Conservation (phyloP, 164 flowering plant genomes). For the Vitis riparia region DNA sequence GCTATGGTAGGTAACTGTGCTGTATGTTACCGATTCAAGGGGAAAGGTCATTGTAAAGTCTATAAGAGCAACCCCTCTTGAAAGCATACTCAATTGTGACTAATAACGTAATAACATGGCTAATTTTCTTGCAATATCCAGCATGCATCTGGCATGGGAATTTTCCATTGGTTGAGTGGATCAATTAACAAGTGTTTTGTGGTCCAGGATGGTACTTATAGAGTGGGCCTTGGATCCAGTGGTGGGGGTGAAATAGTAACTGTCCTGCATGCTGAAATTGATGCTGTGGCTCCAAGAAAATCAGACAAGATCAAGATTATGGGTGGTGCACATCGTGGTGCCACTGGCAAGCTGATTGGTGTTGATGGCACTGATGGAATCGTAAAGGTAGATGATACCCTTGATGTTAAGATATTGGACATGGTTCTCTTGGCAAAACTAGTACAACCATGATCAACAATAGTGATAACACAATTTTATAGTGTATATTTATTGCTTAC, state of each 20-base stretch:
- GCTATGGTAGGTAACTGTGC: too few species aligned
- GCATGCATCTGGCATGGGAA: neutral
- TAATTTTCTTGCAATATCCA: neutral
- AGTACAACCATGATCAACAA: constrained; percentile 35
- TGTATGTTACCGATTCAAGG: too few species aligned
- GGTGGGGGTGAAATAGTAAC: constrained; percentile 68
- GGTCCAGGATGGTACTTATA: constrained; percentile 85
- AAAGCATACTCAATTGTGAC: too few species aligned
- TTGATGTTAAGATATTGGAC: constrained; percentile 93
- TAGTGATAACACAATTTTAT: neutral
- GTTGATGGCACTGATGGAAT: constrained; percentile 94
- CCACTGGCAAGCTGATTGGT: constrained; percentile 89
- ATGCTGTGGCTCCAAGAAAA: constrained; percentile 73
- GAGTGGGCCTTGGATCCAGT: constrained; percentile 65
- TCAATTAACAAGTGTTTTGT: constrained; percentile 1
- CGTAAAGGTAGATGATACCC: constrained; percentile 82
- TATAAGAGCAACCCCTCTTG: too few species aligned
- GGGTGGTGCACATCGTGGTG: constrained; percentile 85
- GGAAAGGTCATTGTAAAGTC: too few species aligned
- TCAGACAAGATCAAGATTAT: constrained; percentile 80
- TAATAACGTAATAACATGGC: neutral
- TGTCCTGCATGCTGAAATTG: constrained; percentile 63
- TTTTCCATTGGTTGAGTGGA: neutral
- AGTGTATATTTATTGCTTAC: constrained; percentile 4
- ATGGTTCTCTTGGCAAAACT: constrained; percentile 74